phyloP scores from a whole-genome alignment of 1,139 yeast species.

The Kazachstania sp. region DNA sequence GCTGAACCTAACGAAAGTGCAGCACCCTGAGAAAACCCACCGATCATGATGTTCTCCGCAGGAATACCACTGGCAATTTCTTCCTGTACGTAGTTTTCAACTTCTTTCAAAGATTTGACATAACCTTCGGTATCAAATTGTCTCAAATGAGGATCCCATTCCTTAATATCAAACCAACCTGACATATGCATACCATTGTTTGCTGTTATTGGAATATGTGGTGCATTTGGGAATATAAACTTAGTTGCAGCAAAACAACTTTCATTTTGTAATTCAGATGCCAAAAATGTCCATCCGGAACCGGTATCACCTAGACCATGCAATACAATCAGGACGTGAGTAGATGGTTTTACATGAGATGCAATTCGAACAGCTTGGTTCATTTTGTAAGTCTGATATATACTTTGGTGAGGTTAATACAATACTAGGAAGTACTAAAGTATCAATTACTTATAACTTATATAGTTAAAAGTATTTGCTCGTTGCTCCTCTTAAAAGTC shows the following conservation, averaged over 20 bases:
- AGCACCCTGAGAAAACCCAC: constrained; percentile 95
- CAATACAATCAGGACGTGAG: constrained; percentile 66
- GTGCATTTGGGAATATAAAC: constrained; percentile 87
- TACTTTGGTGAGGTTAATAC: too few species aligned
- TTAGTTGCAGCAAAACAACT: constrained; percentile 51
- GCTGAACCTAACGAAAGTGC: constrained; percentile 60
- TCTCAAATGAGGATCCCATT: constrained; percentile 41
- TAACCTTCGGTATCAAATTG: constrained; percentile 63
- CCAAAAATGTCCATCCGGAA: constrained; percentile 78
- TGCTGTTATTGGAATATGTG: constrained; percentile 55
- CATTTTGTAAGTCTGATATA: not conserved
- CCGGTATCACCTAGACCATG: constrained; percentile 95
- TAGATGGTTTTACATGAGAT: constrained; percentile 32
- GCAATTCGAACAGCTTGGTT: constrained; percentile 2
- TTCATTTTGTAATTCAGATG: constrained; percentile 41
- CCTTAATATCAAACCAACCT: constrained; percentile 78
- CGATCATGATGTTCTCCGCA: constrained; percentile 68
- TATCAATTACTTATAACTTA: too few species aligned
- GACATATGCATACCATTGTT: constrained; percentile 67
- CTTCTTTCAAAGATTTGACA: constrained; percentile 42
- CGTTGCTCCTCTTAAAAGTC: too few species aligned
- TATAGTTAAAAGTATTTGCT: too few species aligned
- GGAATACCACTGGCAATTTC: constrained; percentile 58
- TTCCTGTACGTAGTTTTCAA: constrained; percentile 50
- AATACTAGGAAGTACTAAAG: too few species aligned